A percentile compares a stretch with the other conserved stretches of the same genome.
Conservation (phyloP, 2,329 filamentous ascomycete species). For the Alternaria novae-zelandiae region DNA sequence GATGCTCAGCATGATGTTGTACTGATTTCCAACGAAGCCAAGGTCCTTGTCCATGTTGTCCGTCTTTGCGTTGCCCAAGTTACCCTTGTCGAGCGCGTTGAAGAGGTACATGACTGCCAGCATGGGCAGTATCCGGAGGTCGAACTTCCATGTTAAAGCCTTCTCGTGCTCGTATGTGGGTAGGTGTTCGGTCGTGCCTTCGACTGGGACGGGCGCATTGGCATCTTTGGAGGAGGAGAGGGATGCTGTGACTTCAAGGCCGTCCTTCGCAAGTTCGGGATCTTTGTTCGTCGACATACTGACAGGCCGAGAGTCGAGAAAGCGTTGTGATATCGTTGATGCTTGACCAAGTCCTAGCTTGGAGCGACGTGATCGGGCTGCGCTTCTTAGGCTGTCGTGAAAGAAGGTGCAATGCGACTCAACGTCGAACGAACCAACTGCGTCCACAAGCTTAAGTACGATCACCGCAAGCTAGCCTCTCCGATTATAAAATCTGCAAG, state of each 20-base stretch:
- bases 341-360: background rate
- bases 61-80: conserved; percentile 54
- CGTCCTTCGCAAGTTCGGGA: conserved; percentile 38
- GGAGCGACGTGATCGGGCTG: background rate
- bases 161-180: conserved; percentile 47
- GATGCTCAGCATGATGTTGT: conserved; percentile 71
- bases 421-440: background rate
- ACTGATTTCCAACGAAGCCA: conserved; percentile 66
- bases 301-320: background rate
- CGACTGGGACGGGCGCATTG: conserved; percentile 27
- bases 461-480: background rate
- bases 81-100: conserved; percentile 49
- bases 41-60: conserved; percentile 59
- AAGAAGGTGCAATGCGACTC: background rate
- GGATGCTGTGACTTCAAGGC: conserved; percentile 36
- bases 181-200: conserved; percentile 41
- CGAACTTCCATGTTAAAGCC: conserved; percentile 61
- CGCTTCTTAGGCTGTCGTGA: background rate
- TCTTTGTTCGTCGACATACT: conserved; percentile 36
- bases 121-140: conserved; percentile 62
- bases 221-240: conserved; percentile 33
- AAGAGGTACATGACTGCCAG: conserved; percentile 67
- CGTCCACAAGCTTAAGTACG: conserved; percentile 13
- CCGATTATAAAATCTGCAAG: background rate
- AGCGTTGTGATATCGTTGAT: background rate